Evolutionary conservation across 768 basidiomycete species (phyloP).

Genomic region (Calocera viscosa): DNA sequence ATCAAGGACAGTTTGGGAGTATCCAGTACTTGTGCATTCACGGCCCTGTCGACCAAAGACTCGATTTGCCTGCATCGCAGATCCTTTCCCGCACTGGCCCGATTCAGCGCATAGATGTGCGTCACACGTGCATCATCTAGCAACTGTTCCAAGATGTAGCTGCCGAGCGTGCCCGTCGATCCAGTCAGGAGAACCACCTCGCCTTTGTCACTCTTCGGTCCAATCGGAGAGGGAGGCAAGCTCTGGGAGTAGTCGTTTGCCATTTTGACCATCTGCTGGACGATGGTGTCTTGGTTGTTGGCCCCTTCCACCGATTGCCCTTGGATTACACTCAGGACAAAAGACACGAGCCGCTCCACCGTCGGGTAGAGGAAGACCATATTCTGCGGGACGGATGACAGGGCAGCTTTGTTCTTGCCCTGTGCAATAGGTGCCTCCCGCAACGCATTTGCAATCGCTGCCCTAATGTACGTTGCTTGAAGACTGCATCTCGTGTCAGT

Average conservation of each 20-base stretch:
- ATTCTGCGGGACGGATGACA: not conserved
- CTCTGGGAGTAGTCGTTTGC: not conserved
- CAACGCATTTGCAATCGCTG: not conserved
- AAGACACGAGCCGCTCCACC: not conserved
- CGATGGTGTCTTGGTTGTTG: not conserved
- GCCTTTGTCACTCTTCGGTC: not conserved
- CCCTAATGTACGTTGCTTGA: not conserved
- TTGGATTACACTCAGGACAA: not conserved
- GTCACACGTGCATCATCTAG: not conserved
- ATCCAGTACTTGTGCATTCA: not conserved
- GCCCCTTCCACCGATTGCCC: not conserved
- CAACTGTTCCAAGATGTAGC: not conserved
- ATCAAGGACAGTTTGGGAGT: not conserved
- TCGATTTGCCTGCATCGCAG: not conserved
- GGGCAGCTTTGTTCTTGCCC: not conserved
- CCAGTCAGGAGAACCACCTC: conserved; percentile 5
- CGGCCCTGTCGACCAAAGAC: not conserved
- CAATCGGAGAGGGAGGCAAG: not conserved
- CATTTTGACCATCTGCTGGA: not conserved
- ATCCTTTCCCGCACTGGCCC: not conserved
- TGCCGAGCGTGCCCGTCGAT: conserved; percentile 1
- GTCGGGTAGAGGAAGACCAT: not conserved
- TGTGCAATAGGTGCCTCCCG: not conserved
- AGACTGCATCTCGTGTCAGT: not conserved
- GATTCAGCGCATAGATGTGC: conserved; percentile 8